phyloP scores from a whole-genome alignment of 1,139 yeast genomes.

The Diutina ranongensis region DNA sequence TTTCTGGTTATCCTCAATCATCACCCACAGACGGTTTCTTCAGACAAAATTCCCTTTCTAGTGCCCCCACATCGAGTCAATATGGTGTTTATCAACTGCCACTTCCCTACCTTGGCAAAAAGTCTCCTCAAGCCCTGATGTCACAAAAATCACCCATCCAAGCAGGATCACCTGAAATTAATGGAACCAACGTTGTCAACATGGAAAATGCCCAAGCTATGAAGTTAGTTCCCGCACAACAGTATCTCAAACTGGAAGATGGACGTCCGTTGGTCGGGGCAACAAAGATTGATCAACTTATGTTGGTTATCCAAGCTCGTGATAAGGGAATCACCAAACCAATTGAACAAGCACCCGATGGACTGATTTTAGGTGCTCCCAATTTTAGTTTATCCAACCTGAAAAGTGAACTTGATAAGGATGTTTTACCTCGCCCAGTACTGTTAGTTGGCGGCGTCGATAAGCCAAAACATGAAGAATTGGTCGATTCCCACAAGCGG shows the following conservation, averaged over 20 bases:
- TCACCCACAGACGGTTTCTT: neutral
- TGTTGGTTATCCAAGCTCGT: conserved; percentile 83
- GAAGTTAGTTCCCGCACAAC: conserved; percentile 33
- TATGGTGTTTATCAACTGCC: neutral
- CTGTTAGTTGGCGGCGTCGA: conserved; percentile 79
- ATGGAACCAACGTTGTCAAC: neutral
- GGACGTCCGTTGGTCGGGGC: conserved; percentile 70
- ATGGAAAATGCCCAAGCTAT: conserved; percentile 7
- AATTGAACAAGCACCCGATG: conserved; percentile 54
- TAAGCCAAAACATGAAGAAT: conserved; percentile 33
- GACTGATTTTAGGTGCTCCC: conserved; percentile 31
- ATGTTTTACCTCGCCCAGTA: conserved; percentile 44
- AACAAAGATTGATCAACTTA: conserved; percentile 78
- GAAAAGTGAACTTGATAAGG: conserved; percentile 14
- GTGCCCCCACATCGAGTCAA: neutral
- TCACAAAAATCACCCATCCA: neutral
- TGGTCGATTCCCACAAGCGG: conserved; percentile 12
- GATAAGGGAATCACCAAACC: conserved; percentile 57
- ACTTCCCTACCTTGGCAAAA: neutral
- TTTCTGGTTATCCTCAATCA: neutral
- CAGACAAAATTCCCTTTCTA: neutral
- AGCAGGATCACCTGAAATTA: neutral
- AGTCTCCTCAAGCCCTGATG: neutral
- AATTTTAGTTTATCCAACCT: conserved; percentile 7
- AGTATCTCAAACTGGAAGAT: conserved; percentile 37